Percentiles rank a stretch among this genome's conserved stretches.
phyloP scores from a whole-genome alignment of 768 basidiomycete genomes.

The Hericium erinaceus region DNA sequence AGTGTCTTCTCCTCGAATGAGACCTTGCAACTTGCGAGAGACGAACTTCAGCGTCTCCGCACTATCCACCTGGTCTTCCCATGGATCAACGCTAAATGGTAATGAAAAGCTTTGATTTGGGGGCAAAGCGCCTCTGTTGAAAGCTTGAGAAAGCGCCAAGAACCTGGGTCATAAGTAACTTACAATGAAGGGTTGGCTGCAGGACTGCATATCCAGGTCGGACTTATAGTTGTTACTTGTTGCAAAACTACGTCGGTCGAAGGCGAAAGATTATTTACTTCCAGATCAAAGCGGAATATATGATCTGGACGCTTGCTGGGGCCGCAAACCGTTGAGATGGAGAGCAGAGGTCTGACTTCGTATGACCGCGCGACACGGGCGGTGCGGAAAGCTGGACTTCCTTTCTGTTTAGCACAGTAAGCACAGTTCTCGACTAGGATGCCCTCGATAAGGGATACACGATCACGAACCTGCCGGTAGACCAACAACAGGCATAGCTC shows the following conservation, averaged over 20 bases:
- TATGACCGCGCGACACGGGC: slow-evolving; percentile 44
- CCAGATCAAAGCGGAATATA: slow-evolving; percentile 44
- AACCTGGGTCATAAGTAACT: slow-evolving; percentile 21
- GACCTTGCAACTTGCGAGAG: slow-evolving; percentile 34
- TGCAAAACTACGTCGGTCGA: slow-evolving; percentile 36
- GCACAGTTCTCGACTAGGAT: neutral
- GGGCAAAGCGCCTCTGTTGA: slow-evolving; percentile 31
- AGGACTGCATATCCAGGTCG: slow-evolving; percentile 51
- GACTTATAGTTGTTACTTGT: slow-evolving; percentile 58
- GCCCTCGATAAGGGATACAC: neutral
- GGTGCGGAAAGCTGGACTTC: slow-evolving; percentile 44
- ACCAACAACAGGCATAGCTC: slow-evolving; percentile 56
- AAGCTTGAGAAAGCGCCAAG: neutral
- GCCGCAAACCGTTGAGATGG: slow-evolving; percentile 38
- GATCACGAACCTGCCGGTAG: slow-evolving; percentile 46
- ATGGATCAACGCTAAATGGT: slow-evolving; percentile 32
- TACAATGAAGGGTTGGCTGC: slow-evolving; percentile 32
- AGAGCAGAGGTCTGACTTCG: slow-evolving; percentile 52
- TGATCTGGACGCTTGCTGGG: slow-evolving; percentile 41
- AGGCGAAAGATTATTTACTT: slow-evolving; percentile 43
- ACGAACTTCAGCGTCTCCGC: slow-evolving; percentile 43
- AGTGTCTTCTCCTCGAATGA: slow-evolving; percentile 36
- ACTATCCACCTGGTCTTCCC: slow-evolving; percentile 28
- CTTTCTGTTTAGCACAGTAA: slow-evolving; percentile 26
- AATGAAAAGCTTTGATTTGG: slow-evolving; percentile 41